Percentiles rank a stretch among this genome's conserved stretches.
Conservation (phyloP, 2,329 filamentous ascomycete genomes). For the Xylaria sp. region DNA sequence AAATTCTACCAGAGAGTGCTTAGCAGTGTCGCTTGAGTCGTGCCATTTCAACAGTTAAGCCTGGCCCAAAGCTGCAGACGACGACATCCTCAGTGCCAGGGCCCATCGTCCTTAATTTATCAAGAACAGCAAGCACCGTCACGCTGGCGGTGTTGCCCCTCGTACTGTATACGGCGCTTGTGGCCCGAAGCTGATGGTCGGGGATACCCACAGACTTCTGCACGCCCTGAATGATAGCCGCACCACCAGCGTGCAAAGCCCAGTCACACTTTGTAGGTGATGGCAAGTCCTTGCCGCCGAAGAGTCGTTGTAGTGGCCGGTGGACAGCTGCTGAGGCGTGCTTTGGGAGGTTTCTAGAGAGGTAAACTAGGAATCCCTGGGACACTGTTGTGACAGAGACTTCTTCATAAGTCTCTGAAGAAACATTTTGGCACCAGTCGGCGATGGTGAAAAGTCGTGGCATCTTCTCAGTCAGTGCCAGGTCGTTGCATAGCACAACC, state of each 20-base stretch:
- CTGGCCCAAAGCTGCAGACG: constrained; percentile 36
- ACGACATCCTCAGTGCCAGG: constrained; percentile 34
- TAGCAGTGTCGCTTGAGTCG: constrained; percentile 34
- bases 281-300: constrained; percentile 19
- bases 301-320: constrained; percentile 33
- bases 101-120: constrained; percentile 33
- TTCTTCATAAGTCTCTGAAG: constrained; percentile 30
- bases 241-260: constrained; percentile 38
- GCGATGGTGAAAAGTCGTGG: constrained; percentile 33
- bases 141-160: constrained; percentile 37
- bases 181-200: constrained; percentile 33
- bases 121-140: constrained; percentile 36
- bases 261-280: constrained; percentile 30
- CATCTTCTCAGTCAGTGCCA: constrained; percentile 30
- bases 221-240: constrained; percentile 36
- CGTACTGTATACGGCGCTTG: constrained; percentile 33
- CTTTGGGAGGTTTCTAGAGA: constrained; percentile 28
- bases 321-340: constrained; percentile 34
- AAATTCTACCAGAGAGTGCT: background rate
- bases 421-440: constrained; percentile 37
- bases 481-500: constrained; percentile 43
- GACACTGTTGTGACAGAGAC: constrained; percentile 31
- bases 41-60: constrained; percentile 39
- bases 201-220: constrained; percentile 32
- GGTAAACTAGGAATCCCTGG: constrained; percentile 30